phyloP scores from a whole-genome alignment of 2,329 filamentous ascomycete species.

The Plenodomus tracheiphilus region DNA sequence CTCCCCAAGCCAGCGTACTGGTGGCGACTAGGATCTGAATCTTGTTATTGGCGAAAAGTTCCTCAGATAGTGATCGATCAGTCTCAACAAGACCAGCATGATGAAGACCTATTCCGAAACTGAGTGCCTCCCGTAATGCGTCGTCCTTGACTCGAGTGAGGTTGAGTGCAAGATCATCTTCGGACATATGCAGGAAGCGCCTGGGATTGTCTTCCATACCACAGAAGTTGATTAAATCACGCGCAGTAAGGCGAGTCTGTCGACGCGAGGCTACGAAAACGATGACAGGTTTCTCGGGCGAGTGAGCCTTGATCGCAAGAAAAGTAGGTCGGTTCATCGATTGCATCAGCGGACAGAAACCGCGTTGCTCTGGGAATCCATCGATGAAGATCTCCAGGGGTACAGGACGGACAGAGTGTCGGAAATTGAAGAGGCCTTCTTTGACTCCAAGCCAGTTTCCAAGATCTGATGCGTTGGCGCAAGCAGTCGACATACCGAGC shows the following conservation, averaged over 20 bases:
- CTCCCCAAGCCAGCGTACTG: slow-evolving; percentile 95
- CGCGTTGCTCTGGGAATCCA: slow-evolving; percentile 90
- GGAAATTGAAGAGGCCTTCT: slow-evolving; percentile 92
- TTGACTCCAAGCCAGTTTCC: slow-evolving; percentile 98
- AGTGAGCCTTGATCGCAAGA: slow-evolving; percentile 93
- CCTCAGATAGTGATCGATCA: slow-evolving; percentile 87
- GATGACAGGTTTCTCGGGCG: slow-evolving; percentile 94
- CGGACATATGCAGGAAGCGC: slow-evolving; percentile 89
- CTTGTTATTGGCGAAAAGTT: slow-evolving; percentile 96
- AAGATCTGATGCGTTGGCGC: slow-evolving; percentile 90
- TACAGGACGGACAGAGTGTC: slow-evolving; percentile 94
- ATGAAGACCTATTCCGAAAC: slow-evolving; percentile 94
- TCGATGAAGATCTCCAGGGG: slow-evolving; percentile 97
- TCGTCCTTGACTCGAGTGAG: slow-evolving; percentile 92
- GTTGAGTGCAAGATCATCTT: slow-evolving; percentile 88
- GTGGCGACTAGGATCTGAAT: slow-evolving; percentile 96
- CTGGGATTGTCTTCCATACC: slow-evolving; percentile 98
- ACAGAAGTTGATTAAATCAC: slow-evolving; percentile 95
- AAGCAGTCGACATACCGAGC: slow-evolving; percentile 98
- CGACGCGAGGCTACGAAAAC: slow-evolving; percentile 95
- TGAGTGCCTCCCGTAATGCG: slow-evolving; percentile 88
- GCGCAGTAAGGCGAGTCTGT: slow-evolving; percentile 92
- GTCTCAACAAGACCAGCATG: slow-evolving; percentile 96
- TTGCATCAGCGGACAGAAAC: slow-evolving; percentile 97
- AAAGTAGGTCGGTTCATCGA: slow-evolving; percentile 99